Percentiles rank a stretch among this genome's conserved stretches.
phyloP scores from a whole-genome alignment of 805 yeast species.

The Candida piceae region DNA sequence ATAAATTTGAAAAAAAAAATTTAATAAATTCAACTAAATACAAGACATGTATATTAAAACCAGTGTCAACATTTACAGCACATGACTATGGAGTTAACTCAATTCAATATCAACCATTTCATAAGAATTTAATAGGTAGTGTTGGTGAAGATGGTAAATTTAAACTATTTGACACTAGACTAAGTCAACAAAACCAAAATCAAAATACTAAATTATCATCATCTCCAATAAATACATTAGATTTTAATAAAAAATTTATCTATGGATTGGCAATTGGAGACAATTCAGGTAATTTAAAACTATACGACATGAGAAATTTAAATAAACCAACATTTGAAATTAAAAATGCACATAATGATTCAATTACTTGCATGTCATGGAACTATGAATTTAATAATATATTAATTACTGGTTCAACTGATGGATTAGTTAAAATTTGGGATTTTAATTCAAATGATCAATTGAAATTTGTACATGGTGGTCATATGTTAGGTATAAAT shows the following conservation, averaged over 20 bases:
- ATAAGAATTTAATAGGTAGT: conserved; percentile 54
- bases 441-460: conserved; percentile 36
- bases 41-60: conserved; percentile 12
- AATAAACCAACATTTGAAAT: conserved; percentile 26
- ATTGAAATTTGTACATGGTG: conserved; percentile 67
- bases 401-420: conserved; percentile 64
- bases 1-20: conserved; percentile 26
- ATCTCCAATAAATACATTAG: conserved; percentile 45
- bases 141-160: conserved; percentile 62
- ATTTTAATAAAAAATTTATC: conserved; percentile 53
- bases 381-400: conserved; percentile 51
- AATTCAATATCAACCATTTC: conserved; percentile 61
- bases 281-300: conserved; percentile 44
- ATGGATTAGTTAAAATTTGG: conserved; percentile 58
- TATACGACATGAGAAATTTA: conserved; percentile 63
- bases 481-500: conserved; percentile 83
- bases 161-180: conserved; percentile 51
- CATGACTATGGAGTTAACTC: conserved; percentile 61
- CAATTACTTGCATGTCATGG: conserved; percentile 70
- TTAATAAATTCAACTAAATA: not conserved
- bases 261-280: conserved; percentile 66
- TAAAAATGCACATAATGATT: conserved; percentile 38
- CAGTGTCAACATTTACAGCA: conserved; percentile 19
- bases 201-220: conserved; percentile 9
- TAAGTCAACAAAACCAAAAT: conserved; percentile 4